phyloP scores from a whole-genome alignment of 805 yeast genomes.

The Starmerella stigmatis region DNA sequence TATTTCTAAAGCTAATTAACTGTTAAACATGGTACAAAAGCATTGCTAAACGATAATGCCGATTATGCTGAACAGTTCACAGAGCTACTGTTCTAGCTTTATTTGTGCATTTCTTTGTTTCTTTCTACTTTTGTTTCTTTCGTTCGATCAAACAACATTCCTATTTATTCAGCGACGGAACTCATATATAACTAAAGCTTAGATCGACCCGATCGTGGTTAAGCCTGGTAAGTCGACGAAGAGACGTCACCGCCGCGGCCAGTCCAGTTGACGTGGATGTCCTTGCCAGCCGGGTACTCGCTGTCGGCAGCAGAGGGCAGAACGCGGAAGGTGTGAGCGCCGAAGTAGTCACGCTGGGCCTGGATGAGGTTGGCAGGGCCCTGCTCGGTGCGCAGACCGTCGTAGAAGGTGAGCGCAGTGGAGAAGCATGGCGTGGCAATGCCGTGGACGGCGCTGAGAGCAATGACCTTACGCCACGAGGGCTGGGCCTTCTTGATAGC shows the following conservation, averaged over 20 bases:
- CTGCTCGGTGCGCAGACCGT: slow-evolving; percentile 92
- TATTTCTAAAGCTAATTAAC: too few species aligned
- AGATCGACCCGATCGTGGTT: slow-evolving; percentile 20
- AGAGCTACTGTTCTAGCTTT: too few species aligned
- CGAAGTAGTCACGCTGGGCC: slow-evolving; percentile 99
- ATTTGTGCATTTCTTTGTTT: too few species aligned
- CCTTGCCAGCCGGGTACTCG: slow-evolving; percentile 62
- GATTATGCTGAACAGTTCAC: too few species aligned
- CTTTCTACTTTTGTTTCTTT: too few species aligned
- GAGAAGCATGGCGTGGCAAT: slow-evolving; percentile 97
- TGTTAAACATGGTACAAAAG: too few species aligned
- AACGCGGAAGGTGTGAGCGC: slow-evolving; percentile 98
- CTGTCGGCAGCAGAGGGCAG: slow-evolving; percentile 75
- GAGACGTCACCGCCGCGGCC: slow-evolving; percentile 97
- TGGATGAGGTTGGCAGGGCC: slow-evolving; percentile 96
- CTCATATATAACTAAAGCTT: neutral
- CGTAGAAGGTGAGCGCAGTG: slow-evolving; percentile 95
- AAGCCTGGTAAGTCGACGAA: slow-evolving; percentile 90
- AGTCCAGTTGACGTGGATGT: slow-evolving; percentile 98
- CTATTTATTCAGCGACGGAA: neutral
- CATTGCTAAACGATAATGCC: too few species aligned
- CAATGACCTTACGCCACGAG: slow-evolving; percentile 88
- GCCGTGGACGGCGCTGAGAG: slow-evolving; percentile 71
- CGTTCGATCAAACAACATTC: neutral
- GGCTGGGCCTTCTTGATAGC: slow-evolving; percentile 89